phyloP scores from a whole-genome alignment of 192 early-diverging fungal species.

The Piromyces finnis region DNA sequence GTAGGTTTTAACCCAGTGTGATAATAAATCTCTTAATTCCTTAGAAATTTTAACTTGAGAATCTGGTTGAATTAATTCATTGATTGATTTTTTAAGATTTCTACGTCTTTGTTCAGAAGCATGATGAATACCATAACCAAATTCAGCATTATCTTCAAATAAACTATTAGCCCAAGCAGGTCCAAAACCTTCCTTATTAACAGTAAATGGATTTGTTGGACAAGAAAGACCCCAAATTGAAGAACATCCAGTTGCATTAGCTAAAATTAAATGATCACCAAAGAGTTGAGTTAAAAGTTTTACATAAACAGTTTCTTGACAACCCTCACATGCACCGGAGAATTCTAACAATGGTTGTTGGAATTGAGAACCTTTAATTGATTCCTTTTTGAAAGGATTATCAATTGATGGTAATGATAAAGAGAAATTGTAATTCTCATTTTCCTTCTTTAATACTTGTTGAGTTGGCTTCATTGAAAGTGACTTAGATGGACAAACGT shows the following conservation, averaged over 20 bases:
- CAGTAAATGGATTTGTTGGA: not conserved
- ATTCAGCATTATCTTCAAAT: slow-evolving; percentile 55
- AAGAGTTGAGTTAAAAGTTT: slow-evolving; percentile 67
- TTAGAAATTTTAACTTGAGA: not conserved
- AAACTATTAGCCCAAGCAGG: slow-evolving; percentile 6
- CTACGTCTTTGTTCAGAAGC: slow-evolving; percentile 46
- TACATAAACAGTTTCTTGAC: slow-evolving; percentile 57
- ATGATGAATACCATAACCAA: slow-evolving; percentile 64
- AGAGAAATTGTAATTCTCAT: not conserved
- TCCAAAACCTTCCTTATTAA: not conserved
- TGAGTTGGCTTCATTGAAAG: not conserved
- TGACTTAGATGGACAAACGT: not conserved
- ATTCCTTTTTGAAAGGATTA: not conserved
- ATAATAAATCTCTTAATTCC: slow-evolving; percentile 32
- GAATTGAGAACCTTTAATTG: not conserved
- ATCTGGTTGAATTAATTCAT: slow-evolving; percentile 14
- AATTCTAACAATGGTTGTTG: not conserved
- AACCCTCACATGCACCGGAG: slow-evolving; percentile 8
- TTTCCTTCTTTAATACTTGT: not conserved
- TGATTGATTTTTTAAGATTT: slow-evolving; percentile 41
- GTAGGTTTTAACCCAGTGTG: slow-evolving; percentile 43
- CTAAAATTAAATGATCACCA: slow-evolving; percentile 49
- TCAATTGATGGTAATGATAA: not conserved
- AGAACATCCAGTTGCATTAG: slow-evolving; percentile 51
- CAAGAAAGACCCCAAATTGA: slow-evolving; percentile 48